Conservation (phyloP, 768 basidiomycete species). For the Phlegmacium glaucopus region DNA sequence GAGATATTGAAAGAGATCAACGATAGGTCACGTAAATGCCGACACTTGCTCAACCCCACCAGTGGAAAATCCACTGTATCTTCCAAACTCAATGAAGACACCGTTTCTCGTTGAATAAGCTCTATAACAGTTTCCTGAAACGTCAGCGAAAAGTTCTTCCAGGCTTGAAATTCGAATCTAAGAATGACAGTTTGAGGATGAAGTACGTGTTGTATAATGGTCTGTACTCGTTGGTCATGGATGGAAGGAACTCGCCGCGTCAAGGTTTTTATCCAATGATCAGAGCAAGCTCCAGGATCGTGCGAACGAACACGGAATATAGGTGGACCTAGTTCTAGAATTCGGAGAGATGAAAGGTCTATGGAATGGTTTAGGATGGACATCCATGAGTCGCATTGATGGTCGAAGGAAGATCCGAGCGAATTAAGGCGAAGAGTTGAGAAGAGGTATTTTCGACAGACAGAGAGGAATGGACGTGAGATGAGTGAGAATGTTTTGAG, state of each 20-base stretch:
- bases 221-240: conserved; percentile 6
- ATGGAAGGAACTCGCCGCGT: conserved; percentile 7
- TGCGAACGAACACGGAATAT: conserved; percentile 8
- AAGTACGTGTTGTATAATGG: conserved; percentile 1
- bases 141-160: conserved; percentile 6
- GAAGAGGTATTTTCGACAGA: conserved; percentile 13
- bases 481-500: conserved; percentile 7
- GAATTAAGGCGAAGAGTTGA: conserved; percentile 9
- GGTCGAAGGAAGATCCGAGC: conserved; percentile 10
- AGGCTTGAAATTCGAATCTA: conserved; percentile 13
- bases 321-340: conserved; percentile 12
- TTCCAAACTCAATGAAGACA: conserved; percentile 10
- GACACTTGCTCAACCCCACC: background rate
- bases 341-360: conserved; percentile 6
- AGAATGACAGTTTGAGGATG: conserved; percentile 8
- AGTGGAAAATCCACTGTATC: conserved; percentile 9
- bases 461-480: conserved; percentile 8
- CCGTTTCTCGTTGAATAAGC: conserved; percentile 1
- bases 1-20: conserved; percentile 4
- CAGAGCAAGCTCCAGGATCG: background rate
- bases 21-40: conserved; percentile 6
- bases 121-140: conserved; percentile 5
- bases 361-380: conserved; percentile 1
- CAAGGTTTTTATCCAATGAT: conserved; percentile 8
- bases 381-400: conserved; percentile 10